These are phyloP conservation scores for Cucumis hystrix DNA, from an alignment of 306 rosid species.

Conservation along the genomic window DNA sequence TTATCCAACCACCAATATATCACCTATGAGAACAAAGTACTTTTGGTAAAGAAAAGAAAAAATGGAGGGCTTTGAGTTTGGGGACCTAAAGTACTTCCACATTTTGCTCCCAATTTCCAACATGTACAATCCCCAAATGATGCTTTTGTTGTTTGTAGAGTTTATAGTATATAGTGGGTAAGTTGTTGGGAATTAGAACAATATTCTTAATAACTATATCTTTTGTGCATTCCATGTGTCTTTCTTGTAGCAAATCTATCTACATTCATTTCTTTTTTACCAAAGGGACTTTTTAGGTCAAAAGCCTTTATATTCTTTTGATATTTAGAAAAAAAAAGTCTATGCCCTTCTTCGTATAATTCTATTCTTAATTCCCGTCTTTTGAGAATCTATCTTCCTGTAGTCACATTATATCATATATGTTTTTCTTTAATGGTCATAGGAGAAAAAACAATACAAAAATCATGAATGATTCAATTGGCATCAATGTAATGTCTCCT, in stretches of 20 bases:
- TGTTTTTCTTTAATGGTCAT: not conserved
- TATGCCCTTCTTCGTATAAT: not conserved
- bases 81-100: not conserved
- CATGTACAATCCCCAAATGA: not conserved
- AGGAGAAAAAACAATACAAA: not conserved
- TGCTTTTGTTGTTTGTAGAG: not conserved
- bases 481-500: too few species aligned
- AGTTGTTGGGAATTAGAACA: conserved; percentile 2
- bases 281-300: not conserved
- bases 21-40: not conserved
- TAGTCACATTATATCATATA: not conserved
- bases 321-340: not conserved
- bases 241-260: not conserved
- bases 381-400: not conserved
- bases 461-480: not conserved
- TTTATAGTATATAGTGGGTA: not conserved
- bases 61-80: not conserved
- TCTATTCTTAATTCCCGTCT: not conserved
- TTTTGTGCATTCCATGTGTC: not conserved
- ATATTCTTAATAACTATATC: not conserved
- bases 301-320: not conserved
- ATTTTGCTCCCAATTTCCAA: not conserved
- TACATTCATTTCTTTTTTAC: not conserved
- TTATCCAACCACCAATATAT: not conserved
- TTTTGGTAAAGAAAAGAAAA: not conserved